Conservation (phyloP, 2,329 filamentous ascomycete species). For the Fusarium nygamai region DNA sequence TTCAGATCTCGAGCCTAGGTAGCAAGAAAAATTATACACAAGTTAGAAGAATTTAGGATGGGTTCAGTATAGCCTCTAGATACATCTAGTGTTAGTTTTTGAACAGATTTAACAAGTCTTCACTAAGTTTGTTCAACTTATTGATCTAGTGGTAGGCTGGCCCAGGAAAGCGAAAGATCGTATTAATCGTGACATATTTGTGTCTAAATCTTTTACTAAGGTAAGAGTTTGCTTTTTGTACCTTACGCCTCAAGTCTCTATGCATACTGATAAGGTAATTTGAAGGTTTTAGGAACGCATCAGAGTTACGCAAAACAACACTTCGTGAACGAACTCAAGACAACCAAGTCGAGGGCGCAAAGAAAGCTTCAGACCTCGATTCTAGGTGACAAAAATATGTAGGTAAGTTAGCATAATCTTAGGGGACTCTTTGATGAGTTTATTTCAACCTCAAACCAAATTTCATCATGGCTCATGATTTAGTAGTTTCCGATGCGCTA, state of each 20-base stretch:
- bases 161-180: too few species aligned
- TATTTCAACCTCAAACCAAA: background rate
- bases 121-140: too few species aligned
- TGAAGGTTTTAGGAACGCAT: background rate
- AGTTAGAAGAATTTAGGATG: background rate
- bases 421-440: background rate
- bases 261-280: background rate
- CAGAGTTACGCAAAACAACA: background rate
- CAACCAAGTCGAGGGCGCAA: background rate
- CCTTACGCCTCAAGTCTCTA: background rate
- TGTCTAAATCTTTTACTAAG: background rate
- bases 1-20: background rate
- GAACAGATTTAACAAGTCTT: too few species aligned
- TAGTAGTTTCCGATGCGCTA: background rate
- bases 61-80: background rate
- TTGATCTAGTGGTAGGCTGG: too few species aligned
- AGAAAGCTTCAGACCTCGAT: background rate
- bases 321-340: background rate
- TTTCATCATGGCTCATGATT: background rate
- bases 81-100: accelerated
- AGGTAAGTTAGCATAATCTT: background rate
- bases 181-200: too few species aligned
- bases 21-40: accelerated
- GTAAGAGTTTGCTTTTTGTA: background rate
- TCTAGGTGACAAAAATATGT: background rate